Evolutionary conservation across 1,284 basidiomycete species (phyloP).

Genomic region (Tilletia horrida): DNA sequence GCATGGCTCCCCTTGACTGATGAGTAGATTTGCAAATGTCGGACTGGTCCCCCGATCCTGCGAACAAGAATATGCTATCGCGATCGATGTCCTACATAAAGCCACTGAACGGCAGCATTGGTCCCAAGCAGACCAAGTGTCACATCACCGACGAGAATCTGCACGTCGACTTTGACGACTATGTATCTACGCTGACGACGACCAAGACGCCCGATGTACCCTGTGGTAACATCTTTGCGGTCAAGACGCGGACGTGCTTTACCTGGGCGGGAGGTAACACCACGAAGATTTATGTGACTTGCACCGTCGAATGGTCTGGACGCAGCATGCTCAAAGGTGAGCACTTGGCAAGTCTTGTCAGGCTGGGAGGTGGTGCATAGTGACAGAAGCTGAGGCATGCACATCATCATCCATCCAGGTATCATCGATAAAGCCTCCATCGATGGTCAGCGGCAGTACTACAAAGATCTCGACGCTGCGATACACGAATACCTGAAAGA

Average conservation of each 20-base stretch:
- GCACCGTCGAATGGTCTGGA: slow-evolving; percentile 91
- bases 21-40: slow-evolving; percentile 41
- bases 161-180: slow-evolving; percentile 78
- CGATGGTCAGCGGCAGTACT: slow-evolving; percentile 91
- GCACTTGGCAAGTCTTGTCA: slow-evolving; percentile 41
- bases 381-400: too few species aligned
- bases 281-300: slow-evolving; percentile 78
- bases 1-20: too few species aligned
- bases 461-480: slow-evolving; percentile 74
- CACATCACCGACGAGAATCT: slow-evolving; percentile 81
- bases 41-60: slow-evolving; percentile 56
- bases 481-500: slow-evolving; percentile 76
- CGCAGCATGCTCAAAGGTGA: slow-evolving; percentile 90
- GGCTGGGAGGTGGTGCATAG: too few species aligned
- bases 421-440: slow-evolving; percentile 88
- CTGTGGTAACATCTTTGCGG: slow-evolving; percentile 81
- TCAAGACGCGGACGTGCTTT: slow-evolving; percentile 90
- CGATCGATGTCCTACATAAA: slow-evolving; percentile 95
- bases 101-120: slow-evolving; percentile 79
- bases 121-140: slow-evolving; percentile 92
- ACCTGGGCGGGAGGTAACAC: slow-evolving; percentile 83
- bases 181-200: slow-evolving; percentile 77
- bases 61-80: slow-evolving; percentile 67
- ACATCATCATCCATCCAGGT: too few species aligned
- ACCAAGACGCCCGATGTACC: slow-evolving; percentile 93